A percentile compares a stretch with the other conserved stretches of the same genome.
Evolutionary conservation across 2,329 filamentous ascomycete genomes (phyloP).

Genomic region (Zymoseptoria pseudotritici): DNA sequence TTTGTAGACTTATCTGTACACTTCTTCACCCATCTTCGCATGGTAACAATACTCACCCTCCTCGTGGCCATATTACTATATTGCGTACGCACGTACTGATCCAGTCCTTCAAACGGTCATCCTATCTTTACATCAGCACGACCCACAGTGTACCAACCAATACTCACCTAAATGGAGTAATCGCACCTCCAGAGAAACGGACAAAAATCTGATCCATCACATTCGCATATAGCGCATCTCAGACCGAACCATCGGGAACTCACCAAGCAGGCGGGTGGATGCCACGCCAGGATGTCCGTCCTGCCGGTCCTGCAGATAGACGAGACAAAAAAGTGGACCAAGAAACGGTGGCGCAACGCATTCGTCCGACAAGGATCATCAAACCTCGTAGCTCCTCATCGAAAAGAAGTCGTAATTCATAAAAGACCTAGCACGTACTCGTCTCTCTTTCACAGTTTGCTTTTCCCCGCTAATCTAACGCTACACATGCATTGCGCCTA

Average conservation of each 20-base stretch:
- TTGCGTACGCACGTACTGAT: no score
- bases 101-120: no score
- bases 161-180: neutral
- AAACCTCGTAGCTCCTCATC: neutral
- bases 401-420: neutral
- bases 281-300: neutral
- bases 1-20: neutral
- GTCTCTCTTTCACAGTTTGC: neutral
- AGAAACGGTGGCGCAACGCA: neutral
- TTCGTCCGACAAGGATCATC: neutral
- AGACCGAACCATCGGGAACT: neutral
- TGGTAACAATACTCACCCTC: neutral
- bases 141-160: neutral
- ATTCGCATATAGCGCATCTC: neutral
- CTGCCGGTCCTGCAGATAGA: neutral
- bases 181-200: neutral
- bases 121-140: neutral
- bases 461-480: constrained; percentile 6
- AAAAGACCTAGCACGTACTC: no score
- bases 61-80: no score
- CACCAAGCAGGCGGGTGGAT: constrained; percentile 1
- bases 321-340: neutral
- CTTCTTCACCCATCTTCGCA: neutral
- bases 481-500: constrained; percentile 4
- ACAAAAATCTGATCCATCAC: constrained; percentile 4